Conservation (phyloP, 129 eudicot species). For the Oenanthe sinensis region DNA sequence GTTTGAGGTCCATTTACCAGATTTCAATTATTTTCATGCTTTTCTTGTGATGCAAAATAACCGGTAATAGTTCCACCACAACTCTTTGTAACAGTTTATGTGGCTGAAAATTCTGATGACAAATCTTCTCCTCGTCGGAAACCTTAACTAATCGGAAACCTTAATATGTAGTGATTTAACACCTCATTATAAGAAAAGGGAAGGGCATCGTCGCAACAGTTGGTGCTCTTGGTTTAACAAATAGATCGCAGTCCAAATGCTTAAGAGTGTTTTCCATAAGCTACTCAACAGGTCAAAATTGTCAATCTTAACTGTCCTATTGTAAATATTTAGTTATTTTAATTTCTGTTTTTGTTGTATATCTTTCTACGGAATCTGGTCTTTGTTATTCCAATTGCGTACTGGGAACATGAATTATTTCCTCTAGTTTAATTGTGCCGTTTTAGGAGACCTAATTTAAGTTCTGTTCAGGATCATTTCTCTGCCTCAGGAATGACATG, state of each 20-base stretch:
- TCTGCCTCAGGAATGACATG: too few species aligned
- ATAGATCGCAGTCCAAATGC: conserved; percentile 43
- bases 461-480: too few species aligned
- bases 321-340: too few species aligned
- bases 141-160: conserved; percentile 21
- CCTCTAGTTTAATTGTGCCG: too few species aligned
- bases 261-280: conserved; percentile 45
- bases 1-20: conserved; percentile 59
- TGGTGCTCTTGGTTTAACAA: conserved; percentile 42
- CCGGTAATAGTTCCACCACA: conserved; percentile 42
- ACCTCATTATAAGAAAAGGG: conserved; percentile 23
- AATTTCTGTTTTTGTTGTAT: too few species aligned
- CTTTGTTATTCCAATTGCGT: too few species aligned
- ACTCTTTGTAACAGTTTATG: conserved; percentile 32
- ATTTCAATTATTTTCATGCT: conserved; percentile 33
- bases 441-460: too few species aligned
- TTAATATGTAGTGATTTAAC: too few species aligned
- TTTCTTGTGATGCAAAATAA: conserved; percentile 33
- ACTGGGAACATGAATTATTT: too few species aligned
- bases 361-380: too few species aligned
- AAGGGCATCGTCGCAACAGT: conserved; percentile 32
- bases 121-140: conserved; percentile 14
- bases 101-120: conserved; percentile 16
- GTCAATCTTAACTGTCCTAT: too few species aligned
- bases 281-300: too few species aligned